Percentiles rank a stretch among this genome's conserved stretches.
Evolutionary conservation across 176 grass and related monocot species (phyloP).

Genomic region (Hordeum marinum): DNA sequence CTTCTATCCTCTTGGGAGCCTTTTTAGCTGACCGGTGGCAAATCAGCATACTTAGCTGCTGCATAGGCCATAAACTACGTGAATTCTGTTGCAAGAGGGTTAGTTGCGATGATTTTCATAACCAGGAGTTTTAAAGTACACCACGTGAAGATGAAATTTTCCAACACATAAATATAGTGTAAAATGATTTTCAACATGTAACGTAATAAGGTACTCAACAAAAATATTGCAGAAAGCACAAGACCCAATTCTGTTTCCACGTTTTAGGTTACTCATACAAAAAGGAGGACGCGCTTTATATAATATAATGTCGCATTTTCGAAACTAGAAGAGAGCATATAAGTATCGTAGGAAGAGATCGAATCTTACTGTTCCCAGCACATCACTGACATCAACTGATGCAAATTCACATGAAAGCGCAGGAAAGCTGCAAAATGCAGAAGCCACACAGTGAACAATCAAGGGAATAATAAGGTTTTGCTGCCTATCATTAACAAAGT

Average conservation of each 20-base stretch:
- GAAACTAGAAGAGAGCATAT: slow-evolving; percentile 1
- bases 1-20: neutral
- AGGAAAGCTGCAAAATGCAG: slow-evolving; percentile 71
- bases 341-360: slow-evolving; percentile 20
- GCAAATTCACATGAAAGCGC: slow-evolving; percentile 98
- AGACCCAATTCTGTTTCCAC: neutral
- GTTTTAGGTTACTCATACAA: neutral
- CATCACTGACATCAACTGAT: slow-evolving; percentile 93
- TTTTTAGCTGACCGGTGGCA: neutral
- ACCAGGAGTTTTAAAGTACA: neutral
- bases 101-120: neutral
- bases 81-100: neutral
- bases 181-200: neutral
- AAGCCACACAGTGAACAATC: slow-evolving; percentile 20
- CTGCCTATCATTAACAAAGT: slow-evolving; percentile 13
- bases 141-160: neutral
- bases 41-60: neutral
- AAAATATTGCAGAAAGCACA: neutral
- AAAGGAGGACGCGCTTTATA: neutral
- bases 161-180: neutral
- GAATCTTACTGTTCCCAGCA: slow-evolving; percentile 91
- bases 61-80: neutral
- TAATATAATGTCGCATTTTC: neutral
- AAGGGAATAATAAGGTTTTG: neutral
- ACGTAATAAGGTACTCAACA: neutral